A percentile compares a stretch with the other conserved stretches of the same genome.
Conservation (phyloP, 1,284 basidiomycete species). For the Marasmius fiardii region DNA sequence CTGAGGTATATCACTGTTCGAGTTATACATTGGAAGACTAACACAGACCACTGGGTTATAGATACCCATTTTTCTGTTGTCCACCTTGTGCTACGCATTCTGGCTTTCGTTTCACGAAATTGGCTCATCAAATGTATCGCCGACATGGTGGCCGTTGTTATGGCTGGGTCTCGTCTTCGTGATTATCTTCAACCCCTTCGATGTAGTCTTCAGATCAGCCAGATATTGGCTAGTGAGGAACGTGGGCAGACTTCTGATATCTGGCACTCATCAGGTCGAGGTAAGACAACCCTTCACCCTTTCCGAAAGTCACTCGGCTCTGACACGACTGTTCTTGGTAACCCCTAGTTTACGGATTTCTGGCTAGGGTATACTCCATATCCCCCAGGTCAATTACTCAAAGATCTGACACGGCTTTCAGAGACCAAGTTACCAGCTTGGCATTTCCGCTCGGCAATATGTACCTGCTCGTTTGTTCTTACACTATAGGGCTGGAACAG, state of each 20-base stretch:
- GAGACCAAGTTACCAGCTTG: constrained; percentile 83
- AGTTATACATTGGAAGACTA: not conserved
- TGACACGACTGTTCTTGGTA: not conserved
- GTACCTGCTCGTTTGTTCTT: constrained; percentile 74
- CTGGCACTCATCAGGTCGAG: constrained; percentile 76
- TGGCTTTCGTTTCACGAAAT: constrained; percentile 79
- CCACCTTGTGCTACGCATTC: constrained; percentile 79
- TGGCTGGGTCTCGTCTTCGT: constrained; percentile 72
- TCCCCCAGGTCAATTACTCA: not conserved
- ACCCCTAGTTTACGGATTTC: constrained; percentile 68
- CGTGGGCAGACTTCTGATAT: constrained; percentile 58
- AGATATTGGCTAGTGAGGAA: constrained; percentile 80
- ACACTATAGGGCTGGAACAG: constrained; percentile 50
- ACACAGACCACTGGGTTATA: constrained; percentile 25
- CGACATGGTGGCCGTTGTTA: constrained; percentile 75
- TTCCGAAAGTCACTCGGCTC: not conserved
- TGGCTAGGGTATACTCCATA: constrained; percentile 62
- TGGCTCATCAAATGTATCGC: constrained; percentile 47
- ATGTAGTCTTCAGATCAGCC: constrained; percentile 59
- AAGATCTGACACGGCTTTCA: constrained; percentile 25
- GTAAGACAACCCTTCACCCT: constrained; percentile 34
- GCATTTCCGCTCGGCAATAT: constrained; percentile 72
- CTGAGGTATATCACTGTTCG: constrained; percentile 52
- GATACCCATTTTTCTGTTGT: constrained; percentile 78
- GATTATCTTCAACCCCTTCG: constrained; percentile 77